Base-by-base conservation (phyloP, 1,284 basidiomycete species). In the Ustilago sp. region DNA sequence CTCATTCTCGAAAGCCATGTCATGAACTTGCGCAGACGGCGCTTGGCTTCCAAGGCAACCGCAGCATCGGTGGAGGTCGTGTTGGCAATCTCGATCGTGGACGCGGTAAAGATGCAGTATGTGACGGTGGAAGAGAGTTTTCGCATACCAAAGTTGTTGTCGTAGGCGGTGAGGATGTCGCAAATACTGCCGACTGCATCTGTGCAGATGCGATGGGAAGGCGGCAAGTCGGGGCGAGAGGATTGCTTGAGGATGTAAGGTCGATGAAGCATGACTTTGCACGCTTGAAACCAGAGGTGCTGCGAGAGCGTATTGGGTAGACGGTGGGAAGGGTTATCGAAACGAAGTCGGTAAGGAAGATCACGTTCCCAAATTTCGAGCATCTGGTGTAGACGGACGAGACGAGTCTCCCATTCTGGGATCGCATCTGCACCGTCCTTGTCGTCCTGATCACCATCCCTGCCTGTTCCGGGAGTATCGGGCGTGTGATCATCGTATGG, bases 71-170 rank as follows among this genome's bases (percentile, higher is more conserved):
- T 68, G 32, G 75, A 79, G 4, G 80, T 83, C 13, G 79, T 81
- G 45, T 83, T 81, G 48, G 75, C 80, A 39, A 83, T 66, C 58
- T 76, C 74, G 63, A 83, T 80, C 17, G 81, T 81, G 2, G 72
- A 72, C 8, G 80, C 75, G 1, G 74, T 83, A 35, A 81, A 83
- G 47, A 83, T 69, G 64, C 71, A 77, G 64, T 77, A 83, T 15
- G 77, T 73, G 38, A 80, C 59, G 3, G 77, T 75, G 43, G 72
- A 73, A 2, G 74, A 76, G 1, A 80, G 62, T 41, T 80, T 78
- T 39, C 72, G 64, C 59, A 81, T 67, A 13, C 74, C 76, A 39
- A 76, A 79, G n/a, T 75, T 72, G 35, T 71, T 54, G 43, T 79
- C 72, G 48, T 80, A 80, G 11, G 73, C 59, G 9, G 68, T 63